Base-by-base conservation (phyloP, 306 rosid genomes). In the Malus sieversii region DNA sequence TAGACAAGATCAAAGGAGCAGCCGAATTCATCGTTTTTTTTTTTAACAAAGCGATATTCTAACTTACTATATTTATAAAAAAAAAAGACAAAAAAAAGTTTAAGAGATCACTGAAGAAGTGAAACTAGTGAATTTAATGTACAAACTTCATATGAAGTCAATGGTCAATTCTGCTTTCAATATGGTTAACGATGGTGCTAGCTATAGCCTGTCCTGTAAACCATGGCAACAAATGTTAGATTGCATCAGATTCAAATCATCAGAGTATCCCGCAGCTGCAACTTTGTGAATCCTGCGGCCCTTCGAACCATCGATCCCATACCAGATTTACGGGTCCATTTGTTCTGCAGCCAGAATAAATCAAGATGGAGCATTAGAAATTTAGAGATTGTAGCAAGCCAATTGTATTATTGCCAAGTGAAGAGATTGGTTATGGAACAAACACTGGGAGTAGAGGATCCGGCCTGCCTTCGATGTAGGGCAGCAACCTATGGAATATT, bases 281-380 rank as follows among this genome's bases (percentile, higher is more conserved):
- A 18, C 85, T 82, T 81, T 74, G 91, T 38, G 87, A 63, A 70
- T 87, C 88, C 75, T 86, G 90, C 59, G 96, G 85, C 57, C 93
- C 93, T 77, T 92, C 97, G 77, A 90, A 92, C 97, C 97, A 92
- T 78, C 87, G 84, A 84, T 90, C 87, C 97, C 93, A 92, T 68
- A 68, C 57, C 30, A 82, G 82, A 79, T 81, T 85, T 86, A 84
- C 30, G 29, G 92, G 91, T 35, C 93, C 97, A 78, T 61, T 85
- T 74, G 82, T 82, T 80, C 96, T 92, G 90, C 73, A 74, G 65
- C 63, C 45, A 57, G 35, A 83, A 74, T 58, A 70, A 60, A 40
- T 30, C 25, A 63, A 70, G 75, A 82, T 68, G 44, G 80, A 35
- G 46, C 76, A 46, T 82, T 59, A 59, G 3, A 16, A 72, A 33